Evolutionary conservation across 768 basidiomycete genomes (phyloP).

Genomic region (Pleurotus giganteus): DNA sequence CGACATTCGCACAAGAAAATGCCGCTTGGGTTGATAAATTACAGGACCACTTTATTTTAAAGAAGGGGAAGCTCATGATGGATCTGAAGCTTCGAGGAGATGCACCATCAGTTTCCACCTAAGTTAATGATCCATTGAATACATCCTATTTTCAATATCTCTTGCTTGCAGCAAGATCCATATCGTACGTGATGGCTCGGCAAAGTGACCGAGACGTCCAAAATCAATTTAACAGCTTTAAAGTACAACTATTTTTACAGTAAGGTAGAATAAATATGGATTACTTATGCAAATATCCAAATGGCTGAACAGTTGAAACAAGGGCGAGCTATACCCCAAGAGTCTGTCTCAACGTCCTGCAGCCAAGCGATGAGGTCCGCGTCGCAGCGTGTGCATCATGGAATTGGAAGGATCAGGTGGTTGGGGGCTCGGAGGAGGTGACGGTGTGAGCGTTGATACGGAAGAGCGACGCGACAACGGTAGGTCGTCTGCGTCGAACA

Average conservation of each 20-base stretch:
- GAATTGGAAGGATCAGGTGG: slow-evolving; percentile 14
- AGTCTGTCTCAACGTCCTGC: not conserved
- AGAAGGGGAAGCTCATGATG: slow-evolving; percentile 30
- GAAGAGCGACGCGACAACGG: not conserved
- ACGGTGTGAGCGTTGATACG: not conserved
- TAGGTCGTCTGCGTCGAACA: not conserved
- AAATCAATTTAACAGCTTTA: not conserved
- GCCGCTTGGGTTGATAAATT: slow-evolving; percentile 34
- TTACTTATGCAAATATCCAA: not conserved
- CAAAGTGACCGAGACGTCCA: too few relatives aligned
- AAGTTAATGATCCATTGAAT: too few relatives aligned
- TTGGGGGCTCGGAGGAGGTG: not conserved
- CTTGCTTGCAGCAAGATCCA: too few relatives aligned
- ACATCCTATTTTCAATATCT: too few relatives aligned
- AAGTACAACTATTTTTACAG: slow-evolving; percentile 3
- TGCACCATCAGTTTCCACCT: too few relatives aligned
- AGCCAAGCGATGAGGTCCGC: slow-evolving; percentile 15
- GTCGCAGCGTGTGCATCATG: slow-evolving; percentile 19
- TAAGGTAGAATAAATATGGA: slow-evolving; percentile 4
- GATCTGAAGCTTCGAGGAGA: slow-evolving; percentile 21
- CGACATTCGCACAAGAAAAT: slow-evolving; percentile 9
- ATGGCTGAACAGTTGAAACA: slow-evolving; percentile 26
- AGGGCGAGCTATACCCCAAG: slow-evolving; percentile 21
- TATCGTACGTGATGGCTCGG: too few relatives aligned
- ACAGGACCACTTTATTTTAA: slow-evolving; percentile 35